Base-by-base conservation (phyloP, 2,329 filamentous ascomycete species). In the Trichoderma breve region DNA sequence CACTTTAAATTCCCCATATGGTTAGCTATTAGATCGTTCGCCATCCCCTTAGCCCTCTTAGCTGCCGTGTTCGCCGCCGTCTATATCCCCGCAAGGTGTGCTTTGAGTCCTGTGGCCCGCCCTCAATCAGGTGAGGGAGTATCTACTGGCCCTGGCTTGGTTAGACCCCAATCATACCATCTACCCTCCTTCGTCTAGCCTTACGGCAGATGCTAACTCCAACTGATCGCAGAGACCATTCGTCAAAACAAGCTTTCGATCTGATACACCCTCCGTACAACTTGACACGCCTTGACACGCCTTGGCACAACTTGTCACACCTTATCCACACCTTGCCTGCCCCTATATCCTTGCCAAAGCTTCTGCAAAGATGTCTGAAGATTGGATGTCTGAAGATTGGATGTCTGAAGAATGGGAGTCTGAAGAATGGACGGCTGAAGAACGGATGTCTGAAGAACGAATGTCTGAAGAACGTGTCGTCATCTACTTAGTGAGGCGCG, bases 401-500 rank as follows among this genome's bases (percentile, higher is more conserved):
- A 83, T 83, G 82, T 73, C 78, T 58, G 74, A 77, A 53, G 77
- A 76, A 39, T 5, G 7, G 24, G 83, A 83, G 82, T 73, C 78
- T 60, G 74, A 77, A 57, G 77, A 76, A 21, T 5, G 4, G 24
- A 83, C 83, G 82, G 72, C 78, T 60, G 74, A 77, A 57, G 77
- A 76, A 21, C 18, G 3, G 24, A 83, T 83, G 82, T 72, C 78
- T 60, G 74, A 77, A 57, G 77, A 76, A 36, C 34, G 5, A 14
- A 36, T 6, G 34, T 36, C 34, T 43, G 43, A 51, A 21, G 43
- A 51, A 39, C 88, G 86, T 36, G 84, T 93, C 28, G 82, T 94
- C 66, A 84, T 95, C 70, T 94, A 94, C 77, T 80, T 95, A 26
- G 80, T 95, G 43, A 89, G 92, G 58, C 89, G 90, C 75, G 93